Percentiles rank a stretch among this genome's conserved stretches.
Evolutionary conservation across 2,329 filamentous ascomycete genomes (phyloP).

Genomic region (Lanzia echinophila): DNA sequence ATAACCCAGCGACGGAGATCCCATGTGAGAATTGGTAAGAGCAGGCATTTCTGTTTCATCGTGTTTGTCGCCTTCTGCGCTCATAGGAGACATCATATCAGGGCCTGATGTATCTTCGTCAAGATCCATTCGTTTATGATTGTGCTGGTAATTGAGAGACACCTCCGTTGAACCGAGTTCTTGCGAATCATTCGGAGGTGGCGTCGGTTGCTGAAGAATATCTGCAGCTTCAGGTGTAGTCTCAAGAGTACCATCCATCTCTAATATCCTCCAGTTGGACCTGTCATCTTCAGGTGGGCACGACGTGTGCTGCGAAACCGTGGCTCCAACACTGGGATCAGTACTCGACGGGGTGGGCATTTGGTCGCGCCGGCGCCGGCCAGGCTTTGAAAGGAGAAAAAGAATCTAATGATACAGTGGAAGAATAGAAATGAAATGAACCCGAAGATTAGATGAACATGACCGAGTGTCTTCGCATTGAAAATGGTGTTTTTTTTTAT

Average conservation of each 20-base stretch:
- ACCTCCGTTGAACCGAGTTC: conserved; percentile 26
- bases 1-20: conserved; percentile 43
- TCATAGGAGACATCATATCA: conserved; percentile 31
- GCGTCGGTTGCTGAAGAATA: conserved; percentile 27
- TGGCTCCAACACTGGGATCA: conserved; percentile 19
- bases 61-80: conserved; percentile 33
- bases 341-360: conserved; percentile 31
- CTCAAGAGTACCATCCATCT: conserved; percentile 29
- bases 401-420: conserved; percentile 28
- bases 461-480: conserved; percentile 16
- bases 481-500: conserved; percentile 14
- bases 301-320: conserved; percentile 30
- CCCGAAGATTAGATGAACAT: conserved; percentile 23
- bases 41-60: conserved; percentile 31
- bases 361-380: conserved; percentile 27
- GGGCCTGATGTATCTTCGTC: conserved; percentile 32
- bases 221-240: conserved; percentile 22
- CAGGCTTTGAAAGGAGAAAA: conserved; percentile 20
- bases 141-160: conserved; percentile 28
- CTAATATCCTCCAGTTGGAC: conserved; percentile 29
- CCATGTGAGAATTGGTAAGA: conserved; percentile 26
- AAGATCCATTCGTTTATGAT: conserved; percentile 36
- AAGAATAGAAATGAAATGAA: conserved; percentile 17
- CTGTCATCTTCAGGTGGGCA: conserved; percentile 39
- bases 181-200: conserved; percentile 24